Evolutionary conservation across 2,329 filamentous ascomycete species (phyloP), one percentile per base, ranked within the genome.

Genomic region (Apiospora hydei): DNA sequence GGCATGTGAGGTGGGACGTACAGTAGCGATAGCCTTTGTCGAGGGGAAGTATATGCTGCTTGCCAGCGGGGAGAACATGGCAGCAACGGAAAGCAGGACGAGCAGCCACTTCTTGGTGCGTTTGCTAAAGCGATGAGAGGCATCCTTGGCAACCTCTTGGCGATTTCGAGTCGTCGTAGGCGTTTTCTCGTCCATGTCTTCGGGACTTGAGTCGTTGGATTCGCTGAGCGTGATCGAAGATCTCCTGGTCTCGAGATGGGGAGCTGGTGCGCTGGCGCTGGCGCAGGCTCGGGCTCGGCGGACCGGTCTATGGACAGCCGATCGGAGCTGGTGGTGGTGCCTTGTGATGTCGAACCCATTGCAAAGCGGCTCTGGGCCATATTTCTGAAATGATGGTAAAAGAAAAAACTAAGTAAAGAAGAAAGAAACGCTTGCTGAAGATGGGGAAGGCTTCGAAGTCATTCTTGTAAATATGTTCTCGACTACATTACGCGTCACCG

Each of bases 41-140:
- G 84, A 81, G 0, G 86, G 85, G 69, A 86, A 83, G 77, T 88
- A 88, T 69, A 89, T 88, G 72, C 85, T 87, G 47, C 84, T 84
- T 4, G 86, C 85, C 21, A 87, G 74, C 1, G 87, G 87, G 2
- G 87, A 88, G 78, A 89, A 88, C 41, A 89, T 79, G 0, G 84
- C 85, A 1, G 86, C 87, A n/a, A 7, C 5, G 34, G 57, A 64
- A 41, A 64, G 34, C 57, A 64, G 21, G 13, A 41, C 8, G 16
- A 64, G 34, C 57, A 64, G n/a, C 34, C 34, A 41, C 21, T 41
- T 41, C 57, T 64, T 64, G 21, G 21, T 18, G 34, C 18, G 3
- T 13, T 64, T 64, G 57, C 57, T 64, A 18, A 64, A 64, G 30
- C 57, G 57, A 64, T 64, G 57, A 18, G 57, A 34, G 2, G 18